Conservation (phyloP, 192 early-diverging fungal genomes). For the Gamsiella multidivaricata region DNA sequence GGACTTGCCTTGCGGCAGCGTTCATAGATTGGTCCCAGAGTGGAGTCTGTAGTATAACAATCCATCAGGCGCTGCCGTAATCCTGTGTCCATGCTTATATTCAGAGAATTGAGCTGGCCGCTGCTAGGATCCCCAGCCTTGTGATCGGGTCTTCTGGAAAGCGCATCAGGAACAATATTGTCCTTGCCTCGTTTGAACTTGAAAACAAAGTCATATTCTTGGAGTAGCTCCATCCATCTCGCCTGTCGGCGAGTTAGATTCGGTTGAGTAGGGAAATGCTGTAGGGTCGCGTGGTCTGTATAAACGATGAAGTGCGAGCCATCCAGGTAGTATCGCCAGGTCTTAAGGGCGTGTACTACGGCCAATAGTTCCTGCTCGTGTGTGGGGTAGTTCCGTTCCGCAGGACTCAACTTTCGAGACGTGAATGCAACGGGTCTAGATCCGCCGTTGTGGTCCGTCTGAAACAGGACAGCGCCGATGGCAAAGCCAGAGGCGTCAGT, state of each 20-base stretch:
- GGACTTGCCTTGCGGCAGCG: background rate
- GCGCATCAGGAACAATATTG: background rate
- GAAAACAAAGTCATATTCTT: background rate
- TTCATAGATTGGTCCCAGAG: constrained; percentile 3
- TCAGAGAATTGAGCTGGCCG: background rate
- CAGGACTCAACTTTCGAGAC: constrained; percentile 33
- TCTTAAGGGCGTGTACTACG: constrained; percentile 16
- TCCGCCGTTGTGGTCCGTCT: constrained; percentile 28
- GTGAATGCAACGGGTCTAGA: constrained; percentile 43
- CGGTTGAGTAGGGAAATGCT: constrained; percentile 22
- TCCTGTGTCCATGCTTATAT: background rate
- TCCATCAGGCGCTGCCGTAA: background rate
- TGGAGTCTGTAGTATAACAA: background rate
- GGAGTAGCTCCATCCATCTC: constrained; percentile 22
- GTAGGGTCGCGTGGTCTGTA: constrained; percentile 50
- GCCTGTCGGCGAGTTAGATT: constrained; percentile 20
- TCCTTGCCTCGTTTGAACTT: background rate
- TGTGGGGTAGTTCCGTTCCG: background rate
- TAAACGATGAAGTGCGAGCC: constrained; percentile 29
- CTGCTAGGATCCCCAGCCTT: background rate
- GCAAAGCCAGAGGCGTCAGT: constrained; percentile 57
- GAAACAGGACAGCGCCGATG: constrained; percentile 54
- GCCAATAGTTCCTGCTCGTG: background rate
- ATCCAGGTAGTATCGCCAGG: constrained; percentile 51
- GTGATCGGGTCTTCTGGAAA: constrained; percentile 14